phyloP scores from a whole-genome alignment of 2,329 filamentous ascomycete species.

The Colletotrichum plurivorum region DNA sequence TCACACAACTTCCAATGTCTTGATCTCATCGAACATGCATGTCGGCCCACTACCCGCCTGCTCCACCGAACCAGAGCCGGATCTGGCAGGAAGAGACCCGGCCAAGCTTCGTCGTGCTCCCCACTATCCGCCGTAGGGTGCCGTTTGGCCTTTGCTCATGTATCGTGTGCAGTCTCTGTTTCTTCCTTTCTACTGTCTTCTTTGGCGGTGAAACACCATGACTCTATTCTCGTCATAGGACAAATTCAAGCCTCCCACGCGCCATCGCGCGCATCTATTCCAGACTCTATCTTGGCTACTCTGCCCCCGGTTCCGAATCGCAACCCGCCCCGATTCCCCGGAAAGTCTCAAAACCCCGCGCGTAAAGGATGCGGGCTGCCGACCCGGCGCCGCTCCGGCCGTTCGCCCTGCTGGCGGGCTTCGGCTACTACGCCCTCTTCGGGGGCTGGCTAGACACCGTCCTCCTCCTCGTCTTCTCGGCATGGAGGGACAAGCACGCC shows the following conservation, averaged over 20 bases:
- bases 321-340: background rate
- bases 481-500: slow-evolving; percentile 40
- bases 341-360: background rate
- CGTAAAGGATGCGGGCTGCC: slow-evolving; percentile 19
- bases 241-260: background rate
- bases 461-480: slow-evolving; percentile 44
- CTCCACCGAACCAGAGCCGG: slow-evolving; percentile 21
- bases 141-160: slow-evolving; percentile 2
- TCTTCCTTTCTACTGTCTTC: background rate
- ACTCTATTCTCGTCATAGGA: background rate
- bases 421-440: slow-evolving; percentile 42
- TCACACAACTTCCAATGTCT: slow-evolving; percentile 18
- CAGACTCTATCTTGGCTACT: slow-evolving; percentile 4
- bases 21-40: slow-evolving; percentile 34
- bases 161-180: slow-evolving; percentile 22
- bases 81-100: slow-evolving; percentile 15
- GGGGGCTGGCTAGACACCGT: slow-evolving; percentile 45
- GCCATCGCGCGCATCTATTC: too few species aligned
- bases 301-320: too few species aligned
- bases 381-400: slow-evolving; percentile 25
- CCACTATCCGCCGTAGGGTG: slow-evolving; percentile 14
- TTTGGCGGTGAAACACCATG: background rate
- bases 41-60: slow-evolving; percentile 35
- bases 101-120: slow-evolving; percentile 9
- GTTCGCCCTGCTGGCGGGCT: slow-evolving; percentile 33